Base-by-base conservation (phyloP, 495 filamentous ascomycete genomes). In the Glarea lozoyensis region DNA sequence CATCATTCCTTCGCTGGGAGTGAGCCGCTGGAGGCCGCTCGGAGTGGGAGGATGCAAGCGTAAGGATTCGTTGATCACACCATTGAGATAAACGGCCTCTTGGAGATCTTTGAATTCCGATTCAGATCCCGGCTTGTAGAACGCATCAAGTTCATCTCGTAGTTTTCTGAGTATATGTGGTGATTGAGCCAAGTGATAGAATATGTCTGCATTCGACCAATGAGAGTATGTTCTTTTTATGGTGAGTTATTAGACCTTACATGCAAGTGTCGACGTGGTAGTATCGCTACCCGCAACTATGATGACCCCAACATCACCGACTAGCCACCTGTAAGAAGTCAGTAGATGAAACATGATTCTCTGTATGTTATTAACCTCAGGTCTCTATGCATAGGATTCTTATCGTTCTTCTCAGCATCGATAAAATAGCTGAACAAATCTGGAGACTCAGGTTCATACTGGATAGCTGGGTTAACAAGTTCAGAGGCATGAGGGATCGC, bases 31-130 rank as follows among this genome's bases (percentile, higher is more conserved):
- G 1, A 58, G 40, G 2, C 60, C 61, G 0, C 46, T 55, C 0
- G 61, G 55, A 1, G 68, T 52, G 0, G 69, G 52, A 2, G 72
- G 68, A 34, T 67, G 59, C 10, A 79, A 50, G 9, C 77, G 64
- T 6, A 79, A 60, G 0, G 65, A 58, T 49, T 81, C 76, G 20
- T 73, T 65, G 48, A 79, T 75, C 12, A 69, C 53, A 3, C 67
- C 72, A 32, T 70, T 63, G 2, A 79, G 55, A 22, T 41, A 39
- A 6, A 12, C 2, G 64, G 43, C 43, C 15, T 20, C 17, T 30
- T 37, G 23, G 13, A 46, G 36, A 12, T 54, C 11, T 10, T 35
- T 42, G n/a, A 66, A 23, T 13, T 54, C 34, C 31, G 22, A 18
- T 45, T 18, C 46, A 32, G 13, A 40, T 27, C 11, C 57, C 36